Conservation (phyloP, 257 asterid genomes). For the Fraxinus pennsylvanica region DNA sequence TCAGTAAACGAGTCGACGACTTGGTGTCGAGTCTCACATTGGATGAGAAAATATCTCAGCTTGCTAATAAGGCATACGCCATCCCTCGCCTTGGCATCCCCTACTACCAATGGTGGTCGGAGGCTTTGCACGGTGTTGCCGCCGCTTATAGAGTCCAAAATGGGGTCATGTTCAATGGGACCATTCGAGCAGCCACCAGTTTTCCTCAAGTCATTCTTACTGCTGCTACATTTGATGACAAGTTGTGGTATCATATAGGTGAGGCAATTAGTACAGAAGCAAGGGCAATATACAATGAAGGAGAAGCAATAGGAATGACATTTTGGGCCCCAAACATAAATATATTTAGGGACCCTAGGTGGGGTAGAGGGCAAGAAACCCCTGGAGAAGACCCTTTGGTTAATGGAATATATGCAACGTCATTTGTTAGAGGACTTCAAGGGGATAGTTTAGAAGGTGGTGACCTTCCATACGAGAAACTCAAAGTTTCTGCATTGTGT, state of each 20-base stretch:
- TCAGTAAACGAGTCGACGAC: conserved; percentile 35
- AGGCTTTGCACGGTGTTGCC: conserved; percentile 60
- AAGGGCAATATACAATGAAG: conserved; percentile 74
- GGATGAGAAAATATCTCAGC: conserved; percentile 54
- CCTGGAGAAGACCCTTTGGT: conserved; percentile 74
- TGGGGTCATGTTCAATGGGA: conserved; percentile 42
- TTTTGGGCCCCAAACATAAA: conserved; percentile 80
- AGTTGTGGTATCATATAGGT: conserved; percentile 70
- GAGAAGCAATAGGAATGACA: conserved; percentile 79
- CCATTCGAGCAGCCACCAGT: conserved; percentile 45
- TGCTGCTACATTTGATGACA: conserved; percentile 63
- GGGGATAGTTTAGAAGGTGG: conserved; percentile 69
- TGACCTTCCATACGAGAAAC: conserved; percentile 38
- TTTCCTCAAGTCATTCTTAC: conserved; percentile 79
- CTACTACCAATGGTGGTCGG: conserved; percentile 66
- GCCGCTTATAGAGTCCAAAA: conserved; percentile 35
- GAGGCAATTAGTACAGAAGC: conserved; percentile 71
- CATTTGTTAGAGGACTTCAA: conserved; percentile 77
- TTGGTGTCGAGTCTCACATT: conserved; percentile 44
- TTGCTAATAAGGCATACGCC: conserved; percentile 45
- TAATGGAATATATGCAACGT: conserved; percentile 50
- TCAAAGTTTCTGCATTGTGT: conserved; percentile 74
- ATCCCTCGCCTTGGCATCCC: conserved; percentile 51
- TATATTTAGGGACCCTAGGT: conserved; percentile 76
- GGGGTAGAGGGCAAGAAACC: conserved; percentile 89